These are phyloP conservation scores for Ganoderma sinense DNA, from an alignment of 1,284 basidiomycete genomes.

Conservation along the genomic window DNA sequence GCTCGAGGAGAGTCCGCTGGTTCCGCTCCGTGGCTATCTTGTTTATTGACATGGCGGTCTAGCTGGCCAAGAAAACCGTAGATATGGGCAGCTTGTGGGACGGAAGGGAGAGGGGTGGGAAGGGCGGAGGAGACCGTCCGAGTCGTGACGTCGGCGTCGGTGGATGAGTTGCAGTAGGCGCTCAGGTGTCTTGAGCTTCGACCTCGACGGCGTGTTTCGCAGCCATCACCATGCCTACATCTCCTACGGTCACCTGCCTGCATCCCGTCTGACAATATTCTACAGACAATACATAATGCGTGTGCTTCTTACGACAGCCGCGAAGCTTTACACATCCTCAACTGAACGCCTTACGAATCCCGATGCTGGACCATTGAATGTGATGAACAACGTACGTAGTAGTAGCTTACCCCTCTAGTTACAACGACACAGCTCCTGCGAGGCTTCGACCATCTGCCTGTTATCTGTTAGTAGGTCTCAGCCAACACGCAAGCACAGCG, in stretches of 20 bases:
- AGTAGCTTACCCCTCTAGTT: too few relatives aligned
- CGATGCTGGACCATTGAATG: background rate
- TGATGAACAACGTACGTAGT: too few relatives aligned
- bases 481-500: background rate
- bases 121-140: background rate
- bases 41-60: conserved; percentile 36
- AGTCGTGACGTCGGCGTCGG: background rate
- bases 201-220: too few relatives aligned
- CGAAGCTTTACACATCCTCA: background rate
- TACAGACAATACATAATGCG: background rate
- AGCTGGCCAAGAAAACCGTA: too few relatives aligned
- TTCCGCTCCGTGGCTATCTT: conserved; percentile 75
- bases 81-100: background rate
- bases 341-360: background rate
- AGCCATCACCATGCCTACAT: background rate
- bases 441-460: background rate
- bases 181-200: background rate
- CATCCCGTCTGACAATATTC: background rate
- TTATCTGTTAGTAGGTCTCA: background rate
- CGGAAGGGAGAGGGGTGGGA: background rate
- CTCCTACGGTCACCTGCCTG: background rate
- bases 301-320: background rate
- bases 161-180: background rate
- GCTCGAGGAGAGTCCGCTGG: conserved; percentile 70
- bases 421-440: too few relatives aligned